A percentile compares a stretch with the other conserved stretches of the same genome.
These are phyloP conservation scores for Gnaphalium uliginosum DNA, from an alignment of 129 eudicot species.

Conservation along the genomic window DNA sequence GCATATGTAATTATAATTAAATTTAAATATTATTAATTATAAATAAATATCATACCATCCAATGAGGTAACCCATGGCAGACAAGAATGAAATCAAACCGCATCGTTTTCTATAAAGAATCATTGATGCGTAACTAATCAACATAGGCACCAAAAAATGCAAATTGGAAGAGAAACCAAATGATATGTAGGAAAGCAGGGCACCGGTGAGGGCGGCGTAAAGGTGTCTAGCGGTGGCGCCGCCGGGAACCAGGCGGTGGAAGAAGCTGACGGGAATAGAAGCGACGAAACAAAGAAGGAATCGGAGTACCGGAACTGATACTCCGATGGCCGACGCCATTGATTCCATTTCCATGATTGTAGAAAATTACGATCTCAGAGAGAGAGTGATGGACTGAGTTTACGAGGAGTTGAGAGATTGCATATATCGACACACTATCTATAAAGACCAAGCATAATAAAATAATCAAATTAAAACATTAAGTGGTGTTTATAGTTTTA, in stretches of 20 bases:
- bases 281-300: slow-evolving; percentile 82
- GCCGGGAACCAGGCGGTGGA: slow-evolving; percentile 80
- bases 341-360: slow-evolving; percentile 60
- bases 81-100: slow-evolving; percentile 66
- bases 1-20: not conserved
- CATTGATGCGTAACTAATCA: slow-evolving; percentile 75
- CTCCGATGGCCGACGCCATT: slow-evolving; percentile 86
- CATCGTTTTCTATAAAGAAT: slow-evolving; percentile 58
- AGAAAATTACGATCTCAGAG: not conserved
- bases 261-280: slow-evolving; percentile 81
- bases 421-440: not conserved
- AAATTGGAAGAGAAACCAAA: slow-evolving; percentile 88
- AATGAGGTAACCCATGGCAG: slow-evolving; percentile 87
- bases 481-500: no score
- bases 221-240: slow-evolving; percentile 70
- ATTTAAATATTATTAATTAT: not conserved
- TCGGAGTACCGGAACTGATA: slow-evolving; percentile 88
- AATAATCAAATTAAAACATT: no score
- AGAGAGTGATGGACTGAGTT: slow-evolving; percentile 8
- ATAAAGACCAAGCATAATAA: not conserved
- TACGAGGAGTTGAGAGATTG: slow-evolving; percentile 4
- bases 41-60: slow-evolving; percentile 59
- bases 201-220: slow-evolving; percentile 81
- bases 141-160: slow-evolving; percentile 78
- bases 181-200: slow-evolving; percentile 69